Evolutionary conservation across 495 filamentous ascomycete genomes (phyloP).

Genomic region (Penicillium daleae): DNA sequence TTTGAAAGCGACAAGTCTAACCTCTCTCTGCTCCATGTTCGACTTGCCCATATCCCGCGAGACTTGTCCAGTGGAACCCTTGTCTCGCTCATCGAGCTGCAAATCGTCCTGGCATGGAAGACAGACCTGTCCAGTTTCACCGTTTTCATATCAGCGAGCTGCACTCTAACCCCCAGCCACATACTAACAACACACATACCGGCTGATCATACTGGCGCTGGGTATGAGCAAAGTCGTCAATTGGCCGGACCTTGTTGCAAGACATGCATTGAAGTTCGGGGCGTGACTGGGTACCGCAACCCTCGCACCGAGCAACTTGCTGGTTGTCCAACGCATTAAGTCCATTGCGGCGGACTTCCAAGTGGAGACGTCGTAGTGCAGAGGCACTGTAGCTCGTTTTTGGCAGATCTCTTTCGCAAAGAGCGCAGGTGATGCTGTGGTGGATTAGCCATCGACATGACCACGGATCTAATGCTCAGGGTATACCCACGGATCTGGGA

Average conservation of each 20-base stretch:
- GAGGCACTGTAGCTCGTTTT: background rate
- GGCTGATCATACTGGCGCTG: constrained; percentile 52
- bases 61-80: background rate
- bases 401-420: background rate
- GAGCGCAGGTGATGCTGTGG: constrained; percentile 3
- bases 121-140: background rate
- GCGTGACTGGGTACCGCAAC: background rate
- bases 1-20: background rate
- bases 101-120: constrained; percentile 5
- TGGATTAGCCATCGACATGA: background rate
- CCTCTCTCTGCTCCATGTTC: background rate
- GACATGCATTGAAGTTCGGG: constrained; percentile 44
- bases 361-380: background rate
- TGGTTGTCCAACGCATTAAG: background rate
- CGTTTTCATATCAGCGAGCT: background rate
- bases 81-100: constrained; percentile 7
- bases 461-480: background rate
- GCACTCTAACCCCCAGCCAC: background rate
- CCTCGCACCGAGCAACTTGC: constrained; percentile 2
- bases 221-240: constrained; percentile 59
- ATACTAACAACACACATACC: background rate
- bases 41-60: background rate
- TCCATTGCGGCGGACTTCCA: background rate
- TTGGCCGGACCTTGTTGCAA: constrained; percentile 51
- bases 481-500: background rate